These are phyloP conservation scores for Lactarius deliciosus DNA, from an alignment of 768 basidiomycete genomes.

Conservation along the genomic window DNA sequence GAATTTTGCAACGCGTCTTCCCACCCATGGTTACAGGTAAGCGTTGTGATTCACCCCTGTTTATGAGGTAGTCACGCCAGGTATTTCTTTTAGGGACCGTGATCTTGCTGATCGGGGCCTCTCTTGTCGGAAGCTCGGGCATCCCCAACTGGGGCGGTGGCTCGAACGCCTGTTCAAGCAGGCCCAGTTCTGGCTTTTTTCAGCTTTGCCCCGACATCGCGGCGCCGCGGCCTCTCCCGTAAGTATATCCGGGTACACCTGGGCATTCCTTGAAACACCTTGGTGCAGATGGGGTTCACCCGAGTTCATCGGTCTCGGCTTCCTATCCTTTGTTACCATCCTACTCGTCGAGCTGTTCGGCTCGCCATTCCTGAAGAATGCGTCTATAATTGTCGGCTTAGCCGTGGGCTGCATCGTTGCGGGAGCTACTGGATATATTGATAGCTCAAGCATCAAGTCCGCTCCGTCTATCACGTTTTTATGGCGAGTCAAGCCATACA, in stretches of 20 bases:
- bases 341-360: slow-evolving; percentile 81
- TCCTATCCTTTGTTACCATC: slow-evolving; percentile 76
- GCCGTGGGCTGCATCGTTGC: slow-evolving; percentile 79
- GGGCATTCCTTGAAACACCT: background rate
- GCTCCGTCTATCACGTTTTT: slow-evolving; percentile 82
- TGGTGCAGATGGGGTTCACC: slow-evolving; percentile 69
- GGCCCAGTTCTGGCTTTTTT: slow-evolving; percentile 68
- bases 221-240: slow-evolving; percentile 69
- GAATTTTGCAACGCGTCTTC: slow-evolving; percentile 63
- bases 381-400: slow-evolving; percentile 73
- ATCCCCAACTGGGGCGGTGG: slow-evolving; percentile 85
- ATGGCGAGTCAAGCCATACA: slow-evolving; percentile 44
- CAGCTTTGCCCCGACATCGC: slow-evolving; percentile 67
- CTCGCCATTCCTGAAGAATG: slow-evolving; percentile 81
- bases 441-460: slow-evolving; percentile 57
- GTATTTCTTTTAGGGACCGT: slow-evolving; percentile 54
- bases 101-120: slow-evolving; percentile 76
- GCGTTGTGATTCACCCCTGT: background rate
- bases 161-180: slow-evolving; percentile 62
- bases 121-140: slow-evolving; percentile 71
- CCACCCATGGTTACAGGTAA: slow-evolving; percentile 77
- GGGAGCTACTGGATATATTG: slow-evolving; percentile 77
- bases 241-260: slow-evolving; percentile 29
- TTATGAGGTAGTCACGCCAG: background rate
- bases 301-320: slow-evolving; percentile 83